phyloP scores from a whole-genome alignment of 495 filamentous ascomycete genomes.

The Melanomma pulvis-pyrius region DNA sequence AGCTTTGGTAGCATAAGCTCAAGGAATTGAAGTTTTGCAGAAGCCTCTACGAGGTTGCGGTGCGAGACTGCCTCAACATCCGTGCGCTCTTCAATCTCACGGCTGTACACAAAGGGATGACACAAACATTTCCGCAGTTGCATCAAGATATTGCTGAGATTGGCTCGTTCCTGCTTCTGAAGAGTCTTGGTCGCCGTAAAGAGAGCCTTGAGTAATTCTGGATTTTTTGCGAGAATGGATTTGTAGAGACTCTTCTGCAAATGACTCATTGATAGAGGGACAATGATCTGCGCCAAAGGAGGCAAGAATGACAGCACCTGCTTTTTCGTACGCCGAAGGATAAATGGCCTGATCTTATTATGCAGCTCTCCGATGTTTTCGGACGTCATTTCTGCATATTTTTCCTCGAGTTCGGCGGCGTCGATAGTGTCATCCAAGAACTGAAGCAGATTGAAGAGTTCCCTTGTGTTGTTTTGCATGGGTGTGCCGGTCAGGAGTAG shows the following conservation, averaged over 20 bases:
- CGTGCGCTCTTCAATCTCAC: constrained; percentile 79
- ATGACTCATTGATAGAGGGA: constrained; percentile 89
- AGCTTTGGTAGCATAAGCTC: constrained; percentile 91
- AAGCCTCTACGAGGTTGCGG: constrained; percentile 85
- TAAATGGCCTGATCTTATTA: constrained; percentile 80
- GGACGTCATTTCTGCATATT: constrained; percentile 73
- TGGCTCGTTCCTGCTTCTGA: constrained; percentile 70
- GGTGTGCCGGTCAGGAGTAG: constrained; percentile 86
- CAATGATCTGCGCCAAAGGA: constrained; percentile 89
- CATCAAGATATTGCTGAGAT: constrained; percentile 90
- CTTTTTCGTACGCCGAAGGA: constrained; percentile 81
- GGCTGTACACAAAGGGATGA: constrained; percentile 93
- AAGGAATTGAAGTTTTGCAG: constrained; percentile 83
- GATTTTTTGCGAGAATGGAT: constrained; percentile 86
- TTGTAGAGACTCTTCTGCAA: constrained; percentile 94
- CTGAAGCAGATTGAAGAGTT: constrained; percentile 93
- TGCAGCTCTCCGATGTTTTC: constrained; percentile 83
- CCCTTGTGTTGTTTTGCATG: constrained; percentile 90
- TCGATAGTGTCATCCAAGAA: constrained; percentile 76
- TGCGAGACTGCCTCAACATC: constrained; percentile 57
- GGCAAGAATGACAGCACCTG: constrained; percentile 88
- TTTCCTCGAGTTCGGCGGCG: constrained; percentile 70
- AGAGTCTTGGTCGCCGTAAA: constrained; percentile 61
- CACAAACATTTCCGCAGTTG: constrained; percentile 93
- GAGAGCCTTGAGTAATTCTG: constrained; percentile 84